Percentiles rank a stretch among this genome's conserved stretches.
Evolutionary conservation across 2,329 filamentous ascomycete genomes (phyloP).

Genomic region (Sclerotinia subarctica): DNA sequence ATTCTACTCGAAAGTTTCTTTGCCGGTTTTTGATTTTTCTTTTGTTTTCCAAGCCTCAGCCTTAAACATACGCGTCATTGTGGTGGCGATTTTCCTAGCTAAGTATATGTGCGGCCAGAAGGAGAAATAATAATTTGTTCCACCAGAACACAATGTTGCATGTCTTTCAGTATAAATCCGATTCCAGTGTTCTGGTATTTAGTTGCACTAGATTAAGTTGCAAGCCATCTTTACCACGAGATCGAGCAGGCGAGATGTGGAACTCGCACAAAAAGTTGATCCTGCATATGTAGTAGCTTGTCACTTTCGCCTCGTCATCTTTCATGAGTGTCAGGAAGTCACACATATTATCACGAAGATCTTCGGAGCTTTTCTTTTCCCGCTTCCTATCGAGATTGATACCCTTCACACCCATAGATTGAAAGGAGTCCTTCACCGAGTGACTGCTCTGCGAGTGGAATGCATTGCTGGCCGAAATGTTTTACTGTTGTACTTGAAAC

Average conservation of each 20-base stretch:
- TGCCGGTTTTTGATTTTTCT: neutral
- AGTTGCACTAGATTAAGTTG: constrained; percentile 5
- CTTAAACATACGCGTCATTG: constrained; percentile 10
- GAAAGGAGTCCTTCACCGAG: neutral
- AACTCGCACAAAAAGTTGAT: neutral
- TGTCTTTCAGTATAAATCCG: neutral
- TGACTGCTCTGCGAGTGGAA: neutral
- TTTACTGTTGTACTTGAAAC: neutral
- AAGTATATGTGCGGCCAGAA: neutral
- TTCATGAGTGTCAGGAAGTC: neutral
- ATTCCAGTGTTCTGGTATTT: constrained; percentile 13
- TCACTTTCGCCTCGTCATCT: neutral
- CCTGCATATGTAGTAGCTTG: neutral
- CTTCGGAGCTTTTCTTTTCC: neutral
- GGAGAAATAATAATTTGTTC: neutral
- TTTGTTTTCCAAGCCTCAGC: neutral
- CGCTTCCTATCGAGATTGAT: neutral
- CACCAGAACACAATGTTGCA: constrained; percentile 1
- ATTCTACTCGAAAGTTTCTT: neutral
- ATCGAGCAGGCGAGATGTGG: neutral
- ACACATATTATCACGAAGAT: neutral
- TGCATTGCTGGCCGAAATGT: neutral
- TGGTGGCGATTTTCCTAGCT: neutral
- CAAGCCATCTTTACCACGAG: neutral
- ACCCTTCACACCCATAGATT: neutral